phyloP scores from a whole-genome alignment of 805 yeast genomes.

The Ogataea degrootiae region DNA sequence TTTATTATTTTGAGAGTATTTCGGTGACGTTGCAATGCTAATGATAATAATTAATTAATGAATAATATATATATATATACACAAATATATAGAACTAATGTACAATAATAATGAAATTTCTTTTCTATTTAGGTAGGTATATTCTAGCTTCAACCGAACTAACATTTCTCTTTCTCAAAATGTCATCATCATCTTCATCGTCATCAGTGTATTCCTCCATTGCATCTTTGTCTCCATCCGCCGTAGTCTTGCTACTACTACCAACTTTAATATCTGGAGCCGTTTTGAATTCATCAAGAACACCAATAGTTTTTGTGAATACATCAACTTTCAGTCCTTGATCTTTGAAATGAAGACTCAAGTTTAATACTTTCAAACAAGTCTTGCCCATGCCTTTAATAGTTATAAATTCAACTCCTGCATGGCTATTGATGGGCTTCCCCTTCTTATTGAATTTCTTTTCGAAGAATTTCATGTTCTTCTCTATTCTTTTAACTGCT shows the following conservation, averaged over 20 bases:
- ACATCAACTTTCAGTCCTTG: conserved; percentile 51
- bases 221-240: conserved; percentile 1
- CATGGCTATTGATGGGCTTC: conserved; percentile 19
- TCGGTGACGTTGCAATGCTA: too few species aligned
- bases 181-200: conserved; percentile 28
- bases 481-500: conserved; percentile 60
- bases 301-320: conserved; percentile 59
- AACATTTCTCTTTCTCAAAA: conserved; percentile 39
- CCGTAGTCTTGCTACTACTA: conserved; percentile 1
- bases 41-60: too few species aligned
- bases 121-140: conserved; percentile 13
- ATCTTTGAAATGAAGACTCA: conserved; percentile 58
- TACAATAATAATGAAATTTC: neutral
- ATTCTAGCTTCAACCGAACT: conserved; percentile 44
- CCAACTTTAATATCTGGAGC: conserved; percentile 1
- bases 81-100: neutral
- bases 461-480: conserved; percentile 34
- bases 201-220: conserved; percentile 20
- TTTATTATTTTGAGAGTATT: too few species aligned
- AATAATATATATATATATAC: neutral
- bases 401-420: conserved; percentile 38
- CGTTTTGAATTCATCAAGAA: conserved; percentile 60
- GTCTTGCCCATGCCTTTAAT: conserved; percentile 77
- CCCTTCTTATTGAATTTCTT: conserved; percentile 40
- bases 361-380: conserved; percentile 54